Percentiles rank a stretch among this genome's conserved stretches.
These are phyloP conservation scores for Nemania bipapillata DNA, from an alignment of 2,329 filamentous ascomycete genomes.

Conservation along the genomic window DNA sequence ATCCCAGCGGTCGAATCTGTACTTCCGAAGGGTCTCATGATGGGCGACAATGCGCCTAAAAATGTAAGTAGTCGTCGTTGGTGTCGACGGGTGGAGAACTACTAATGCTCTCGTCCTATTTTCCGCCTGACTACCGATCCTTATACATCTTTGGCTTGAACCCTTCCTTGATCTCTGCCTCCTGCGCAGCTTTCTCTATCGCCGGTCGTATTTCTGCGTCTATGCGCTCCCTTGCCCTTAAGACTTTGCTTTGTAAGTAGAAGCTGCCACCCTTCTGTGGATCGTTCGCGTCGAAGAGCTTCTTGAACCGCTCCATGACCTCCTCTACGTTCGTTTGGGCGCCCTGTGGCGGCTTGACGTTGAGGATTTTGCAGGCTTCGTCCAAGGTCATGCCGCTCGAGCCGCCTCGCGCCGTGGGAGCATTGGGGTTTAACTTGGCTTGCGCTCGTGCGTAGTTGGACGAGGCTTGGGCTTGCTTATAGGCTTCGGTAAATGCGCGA, in stretches of 20 bases:
- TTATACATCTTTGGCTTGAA: slow-evolving; percentile 97
- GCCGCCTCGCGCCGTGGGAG: slow-evolving; percentile 52
- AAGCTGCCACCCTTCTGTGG: slow-evolving; percentile 96
- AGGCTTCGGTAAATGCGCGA: slow-evolving; percentile 91
- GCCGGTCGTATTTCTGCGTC: slow-evolving; percentile 83
- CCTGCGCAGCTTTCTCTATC: slow-evolving; percentile 75
- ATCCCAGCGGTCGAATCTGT: slow-evolving; percentile 46
- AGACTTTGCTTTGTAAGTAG: slow-evolving; percentile 96
- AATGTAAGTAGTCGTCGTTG: slow-evolving; percentile 3
- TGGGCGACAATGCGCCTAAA: slow-evolving; percentile 12
- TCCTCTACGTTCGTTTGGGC: slow-evolving; percentile 81
- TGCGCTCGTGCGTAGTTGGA: slow-evolving; percentile 82
- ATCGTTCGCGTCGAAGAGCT: slow-evolving; percentile 92
- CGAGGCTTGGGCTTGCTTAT: slow-evolving; percentile 91
- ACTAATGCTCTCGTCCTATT: slow-evolving; percentile 2
- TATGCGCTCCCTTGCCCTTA: slow-evolving; percentile 89
- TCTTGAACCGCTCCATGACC: slow-evolving; percentile 89
- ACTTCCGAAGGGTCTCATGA: slow-evolving; percentile 20
- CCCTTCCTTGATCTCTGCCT: slow-evolving; percentile 82
- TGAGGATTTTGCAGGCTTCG: slow-evolving; percentile 96
- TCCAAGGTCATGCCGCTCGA: slow-evolving; percentile 86
- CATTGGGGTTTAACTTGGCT: slow-evolving; percentile 66
- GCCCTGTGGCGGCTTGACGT: slow-evolving; percentile 86
- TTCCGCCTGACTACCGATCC: slow-evolving; percentile 67
- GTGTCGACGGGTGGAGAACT: slow-evolving; percentile 13